Conservation (phyloP, 495 filamentous ascomycete species). For the Parachaetomium inaequale region DNA sequence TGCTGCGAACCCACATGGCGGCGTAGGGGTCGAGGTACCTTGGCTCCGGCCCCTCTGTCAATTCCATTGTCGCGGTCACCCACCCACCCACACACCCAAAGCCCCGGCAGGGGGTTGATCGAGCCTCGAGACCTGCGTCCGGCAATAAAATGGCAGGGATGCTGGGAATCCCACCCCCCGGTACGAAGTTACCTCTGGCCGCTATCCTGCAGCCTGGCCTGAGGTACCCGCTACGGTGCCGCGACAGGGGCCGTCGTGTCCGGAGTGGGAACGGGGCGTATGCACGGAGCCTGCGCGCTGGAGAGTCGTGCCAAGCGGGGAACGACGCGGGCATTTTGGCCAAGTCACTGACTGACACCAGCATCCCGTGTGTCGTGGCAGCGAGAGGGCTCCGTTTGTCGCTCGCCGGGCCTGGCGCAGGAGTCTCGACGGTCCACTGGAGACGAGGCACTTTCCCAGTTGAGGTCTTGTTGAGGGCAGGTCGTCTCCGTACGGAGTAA, state of each 20-base stretch:
- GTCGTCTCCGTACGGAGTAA: background rate
- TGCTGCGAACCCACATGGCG: conserved; percentile 18
- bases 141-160: background rate
- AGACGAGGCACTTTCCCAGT: no score
- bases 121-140: conserved; percentile 2
- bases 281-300: conserved; percentile 15
- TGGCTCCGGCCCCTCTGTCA: background rate
- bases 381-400: background rate
- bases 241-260: conserved; percentile 11
- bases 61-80: background rate
- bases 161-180: background rate
- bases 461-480: no score
- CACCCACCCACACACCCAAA: background rate
- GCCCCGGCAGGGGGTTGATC: conserved; percentile 11
- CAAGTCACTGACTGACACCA: conserved; percentile 1
- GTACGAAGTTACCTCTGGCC: conserved; percentile 8
- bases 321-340: background rate
- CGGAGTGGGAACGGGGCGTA: conserved; percentile 8
- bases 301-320: background rate
- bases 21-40: conserved; percentile 15
- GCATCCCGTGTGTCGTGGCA: background rate
- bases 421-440: background rate
- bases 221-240: conserved; percentile 19
- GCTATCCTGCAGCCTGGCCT: conserved; percentile 24
- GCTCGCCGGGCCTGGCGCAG: background rate